Evolutionary conservation across 768 basidiomycete genomes (phyloP).

Genomic region (Termitomyces sp.): DNA sequence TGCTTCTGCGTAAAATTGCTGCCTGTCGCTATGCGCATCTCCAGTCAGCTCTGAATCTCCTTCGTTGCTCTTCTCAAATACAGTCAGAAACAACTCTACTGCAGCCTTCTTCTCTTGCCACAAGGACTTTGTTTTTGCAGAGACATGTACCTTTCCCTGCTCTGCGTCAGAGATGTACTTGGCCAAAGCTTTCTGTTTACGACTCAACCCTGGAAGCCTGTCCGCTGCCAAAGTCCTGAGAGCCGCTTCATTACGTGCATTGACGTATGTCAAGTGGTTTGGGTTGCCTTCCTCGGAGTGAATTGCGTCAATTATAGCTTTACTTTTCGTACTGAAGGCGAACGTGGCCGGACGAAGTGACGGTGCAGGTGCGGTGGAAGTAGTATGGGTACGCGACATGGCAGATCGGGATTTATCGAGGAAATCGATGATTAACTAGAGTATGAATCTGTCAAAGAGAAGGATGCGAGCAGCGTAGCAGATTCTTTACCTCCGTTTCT

Average conservation of each 20-base stretch:
- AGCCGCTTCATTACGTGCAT: constrained; percentile 52
- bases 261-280: constrained; percentile 49
- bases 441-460: not conserved
- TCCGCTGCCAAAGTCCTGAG: constrained; percentile 42
- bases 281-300: constrained; percentile 65
- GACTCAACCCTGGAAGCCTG: constrained; percentile 35
- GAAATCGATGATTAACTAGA: constrained; percentile 70
- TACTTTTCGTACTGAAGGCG: constrained; percentile 51
- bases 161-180: constrained; percentile 49
- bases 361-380: constrained; percentile 70
- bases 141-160: constrained; percentile 40
- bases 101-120: constrained; percentile 54
- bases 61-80: constrained; percentile 41
- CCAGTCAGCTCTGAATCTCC: constrained; percentile 31
- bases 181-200: constrained; percentile 44
- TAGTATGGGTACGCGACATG: constrained; percentile 62
- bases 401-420: constrained; percentile 78
- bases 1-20: constrained; percentile 46
- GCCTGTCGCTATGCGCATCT: constrained; percentile 32
- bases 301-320: constrained; percentile 48
- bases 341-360: constrained; percentile 76
- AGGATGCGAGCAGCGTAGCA: not conserved
- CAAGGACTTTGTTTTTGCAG: constrained; percentile 56
- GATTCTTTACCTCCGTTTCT: constrained; percentile 56
- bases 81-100: constrained; percentile 36